Evolutionary conservation across 345 rosid species (phyloP), one percentile per base, ranked within the genome.

Genomic region (Reutealis trisperma): DNA sequence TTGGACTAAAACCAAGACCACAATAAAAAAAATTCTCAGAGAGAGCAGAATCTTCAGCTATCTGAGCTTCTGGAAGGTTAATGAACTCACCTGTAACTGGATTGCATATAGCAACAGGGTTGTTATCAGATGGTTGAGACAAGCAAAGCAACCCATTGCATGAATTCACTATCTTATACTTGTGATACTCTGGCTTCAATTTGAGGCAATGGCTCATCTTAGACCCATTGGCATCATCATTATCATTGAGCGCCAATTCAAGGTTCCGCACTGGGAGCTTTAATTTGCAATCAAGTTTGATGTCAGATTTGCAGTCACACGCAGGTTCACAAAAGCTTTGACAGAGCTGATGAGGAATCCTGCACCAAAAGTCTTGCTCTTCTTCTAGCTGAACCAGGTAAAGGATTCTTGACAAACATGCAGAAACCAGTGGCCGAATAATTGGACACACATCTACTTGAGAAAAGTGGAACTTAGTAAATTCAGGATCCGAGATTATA

Each of bases 131-230:
- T 37, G 73, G 63, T 25, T 66, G 51, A 42, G 64, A 65, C 65
- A 81, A 49, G 44, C 84, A 81, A 51, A 81, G 77, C 30, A 77
- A 73, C 9, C 84, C 84, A 77, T 77, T 81, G 57, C 80, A 77
- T 3, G 84, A 76, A 73, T 72, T 76, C 60, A 76, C 77, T 21
- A 11, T 55, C 54, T 34, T 37, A 51, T 49, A 55, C n/a, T 45
- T 37, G 14, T n/a, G 25, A 5, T 52, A 18, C 16, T 34, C n/a
- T 4, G 64, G 15, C 9, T 37, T 71, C 63, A 55, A 71, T 21
- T 8, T 12, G 27, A 37, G n/a, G 25, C 25, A 42, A 7, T 12
- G 64, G 6, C 57, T 71, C 32, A 52, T 41, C 47, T 71, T 34
- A 61, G 42, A 19, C 16, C 19, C 42, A 32, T 5, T 49, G 2